Evolutionary conservation across 2,329 filamentous ascomycete genomes (phyloP), one percentile per base, ranked within the genome.

Genomic region (Cercospora sp.): DNA sequence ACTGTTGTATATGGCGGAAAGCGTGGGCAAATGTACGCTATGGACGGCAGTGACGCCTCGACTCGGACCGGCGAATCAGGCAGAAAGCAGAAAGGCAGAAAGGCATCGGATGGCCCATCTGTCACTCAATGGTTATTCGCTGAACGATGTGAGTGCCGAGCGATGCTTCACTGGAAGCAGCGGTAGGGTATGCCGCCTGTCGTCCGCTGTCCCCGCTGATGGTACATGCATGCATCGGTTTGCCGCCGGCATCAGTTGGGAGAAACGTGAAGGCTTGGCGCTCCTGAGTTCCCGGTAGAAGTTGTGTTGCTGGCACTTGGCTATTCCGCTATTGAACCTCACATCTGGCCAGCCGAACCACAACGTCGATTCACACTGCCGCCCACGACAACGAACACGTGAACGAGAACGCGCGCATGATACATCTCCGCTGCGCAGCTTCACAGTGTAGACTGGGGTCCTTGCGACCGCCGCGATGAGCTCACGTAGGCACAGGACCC

Each of bases 381-480:
- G 16, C 53, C 26, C 5, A 31, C 45, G 45, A 58, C 53, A 33
- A 18, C 53, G 53, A 58, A 13, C 53, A 58, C 26, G 26, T 33
- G 30, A 33, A 31, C 13, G 16, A n/a, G 16, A 10, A 58, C n/a
- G 53, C 53, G 30, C 53, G 53, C 53, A 58, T 58, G 26, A 31
- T 58, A 58, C 26, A 58, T 16, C 16, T 58, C 53, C 30, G 30
- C 26, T 58, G 26, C 26, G 16, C 53, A 58, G 53, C 53, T 33
- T 33, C 53, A 28, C 26, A 28, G 31, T 30, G 39, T 61, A 51
- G 31, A 33, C 20, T 58, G 62, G 62, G 62, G 62, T 64, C 62
- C 62, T 58, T 39, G 62, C 62, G 62, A 64, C 62, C 62, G 63
- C 53, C 57, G 58, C 39, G 10, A 65, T 65, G 63, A 65, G 63